phyloP scores from a whole-genome alignment of 805 yeast species.

The Yamadazyma sp. region DNA sequence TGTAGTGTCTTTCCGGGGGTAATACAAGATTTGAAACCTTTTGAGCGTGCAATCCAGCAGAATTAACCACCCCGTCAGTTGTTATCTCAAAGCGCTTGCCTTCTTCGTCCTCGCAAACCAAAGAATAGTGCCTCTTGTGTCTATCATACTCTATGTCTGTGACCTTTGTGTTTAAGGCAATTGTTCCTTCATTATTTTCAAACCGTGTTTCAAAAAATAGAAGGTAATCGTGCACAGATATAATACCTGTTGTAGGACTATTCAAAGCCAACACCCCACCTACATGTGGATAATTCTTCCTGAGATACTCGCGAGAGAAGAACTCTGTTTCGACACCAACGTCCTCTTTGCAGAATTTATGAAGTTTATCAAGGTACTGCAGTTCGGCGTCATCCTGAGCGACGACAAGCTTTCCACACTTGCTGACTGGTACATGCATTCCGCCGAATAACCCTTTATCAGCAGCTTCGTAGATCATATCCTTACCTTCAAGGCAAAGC shows the following conservation, averaged over 20 bases:
- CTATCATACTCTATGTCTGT: conserved; percentile 31
- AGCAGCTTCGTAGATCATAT: conserved; percentile 59
- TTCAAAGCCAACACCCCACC: conserved; percentile 59
- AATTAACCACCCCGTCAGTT: conserved; percentile 62
- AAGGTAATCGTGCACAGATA: conserved; percentile 78
- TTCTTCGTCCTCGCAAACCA: conserved; percentile 26
- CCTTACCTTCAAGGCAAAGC: conserved; percentile 75
- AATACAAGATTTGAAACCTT: conserved; percentile 66
- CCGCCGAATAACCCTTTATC: conserved; percentile 23
- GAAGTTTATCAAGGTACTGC: conserved; percentile 55
- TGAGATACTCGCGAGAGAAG: conserved; percentile 46
- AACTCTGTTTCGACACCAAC: conserved; percentile 61
- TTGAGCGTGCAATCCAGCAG: conserved; percentile 81
- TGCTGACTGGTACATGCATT: conserved; percentile 47
- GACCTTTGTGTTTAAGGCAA: conserved; percentile 64
- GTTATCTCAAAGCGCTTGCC: conserved; percentile 30
- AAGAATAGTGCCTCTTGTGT: conserved; percentile 20
- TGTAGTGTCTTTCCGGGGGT: conserved; percentile 58
- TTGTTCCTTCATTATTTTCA: conserved; percentile 60
- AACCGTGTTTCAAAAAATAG: conserved; percentile 54
- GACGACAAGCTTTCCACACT: conserved; percentile 85
- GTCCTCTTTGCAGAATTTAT: conserved; percentile 42
- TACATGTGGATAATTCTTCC: conserved; percentile 62
- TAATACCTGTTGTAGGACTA: conserved; percentile 83
- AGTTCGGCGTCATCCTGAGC: conserved; percentile 72